Conservation (phyloP, 148 eudicot species). For the Salicornia ramosissima region DNA sequence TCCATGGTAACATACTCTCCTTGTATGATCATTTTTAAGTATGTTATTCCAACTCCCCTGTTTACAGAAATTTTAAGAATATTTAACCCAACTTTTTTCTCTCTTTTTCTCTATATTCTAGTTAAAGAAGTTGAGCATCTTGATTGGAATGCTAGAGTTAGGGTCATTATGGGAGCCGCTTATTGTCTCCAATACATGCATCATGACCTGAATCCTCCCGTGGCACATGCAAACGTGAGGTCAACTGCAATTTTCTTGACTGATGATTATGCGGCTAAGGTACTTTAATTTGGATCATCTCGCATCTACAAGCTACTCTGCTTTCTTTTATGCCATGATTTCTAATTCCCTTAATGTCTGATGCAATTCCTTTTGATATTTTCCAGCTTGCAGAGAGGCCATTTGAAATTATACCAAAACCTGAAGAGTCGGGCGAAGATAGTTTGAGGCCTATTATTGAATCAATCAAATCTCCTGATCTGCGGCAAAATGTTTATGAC, state of each 20-base stretch:
- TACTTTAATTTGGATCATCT: slow-evolving; percentile 29
- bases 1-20: slow-evolving; percentile 54
- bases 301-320: not conserved
- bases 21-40: not conserved
- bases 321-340: not conserved
- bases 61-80: not conserved
- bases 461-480: slow-evolving; percentile 36
- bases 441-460: slow-evolving; percentile 33
- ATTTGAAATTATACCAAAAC: slow-evolving; percentile 38
- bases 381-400: slow-evolving; percentile 57
- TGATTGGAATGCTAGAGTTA: slow-evolving; percentile 80
- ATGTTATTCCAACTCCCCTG: not conserved
- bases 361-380: slow-evolving; percentile 7
- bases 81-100: not conserved
- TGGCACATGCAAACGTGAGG: slow-evolving; percentile 46
- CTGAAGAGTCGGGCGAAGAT: slow-evolving; percentile 31
- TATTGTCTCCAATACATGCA: slow-evolving; percentile 91
- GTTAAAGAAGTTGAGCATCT: slow-evolving; percentile 85
- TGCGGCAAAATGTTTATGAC: slow-evolving; percentile 54
- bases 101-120: slow-evolving; percentile 24
- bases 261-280: slow-evolving; percentile 97
- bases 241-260: slow-evolving; percentile 56
- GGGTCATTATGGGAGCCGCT: slow-evolving; percentile 82
- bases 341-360: not conserved
- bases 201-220: slow-evolving; percentile 68